A percentile compares a stretch with the other conserved stretches of the same genome.
phyloP scores from a whole-genome alignment of 1,139 yeast species.

The Torulaspora pretoriensis region DNA sequence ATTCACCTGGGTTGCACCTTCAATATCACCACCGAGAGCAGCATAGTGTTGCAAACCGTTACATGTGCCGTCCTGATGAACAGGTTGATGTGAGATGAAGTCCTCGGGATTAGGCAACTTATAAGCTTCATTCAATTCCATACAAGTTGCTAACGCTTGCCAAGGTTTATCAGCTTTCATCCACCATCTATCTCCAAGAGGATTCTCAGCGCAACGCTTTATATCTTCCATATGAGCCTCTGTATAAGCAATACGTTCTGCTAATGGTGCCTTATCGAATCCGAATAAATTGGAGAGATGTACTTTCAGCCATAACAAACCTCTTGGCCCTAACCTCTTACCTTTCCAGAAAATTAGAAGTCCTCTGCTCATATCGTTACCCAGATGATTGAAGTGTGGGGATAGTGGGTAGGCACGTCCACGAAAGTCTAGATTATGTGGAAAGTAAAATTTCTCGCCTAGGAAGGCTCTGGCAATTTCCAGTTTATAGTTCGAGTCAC shows the following conservation, averaged over 20 bases:
- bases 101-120: constrained; percentile 69
- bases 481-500: constrained; percentile 87
- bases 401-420: constrained; percentile 96
- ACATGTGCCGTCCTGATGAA: constrained; percentile 97
- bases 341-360: constrained; percentile 88
- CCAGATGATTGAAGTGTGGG: constrained; percentile 75
- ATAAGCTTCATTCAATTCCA: constrained; percentile 71
- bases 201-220: constrained; percentile 65
- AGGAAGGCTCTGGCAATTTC: constrained; percentile 92
- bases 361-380: constrained; percentile 87
- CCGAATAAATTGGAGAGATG: constrained; percentile 90
- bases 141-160: constrained; percentile 87
- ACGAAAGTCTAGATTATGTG: constrained; percentile 90
- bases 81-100: constrained; percentile 76
- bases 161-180: constrained; percentile 85
- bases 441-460: constrained; percentile 87
- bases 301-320: constrained; percentile 83
- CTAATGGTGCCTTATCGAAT: constrained; percentile 74
- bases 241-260: constrained; percentile 69
- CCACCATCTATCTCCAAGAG: constrained; percentile 76
- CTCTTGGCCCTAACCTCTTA: constrained; percentile 65
- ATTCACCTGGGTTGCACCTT: constrained; percentile 92
- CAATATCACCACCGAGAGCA: constrained; percentile 92
- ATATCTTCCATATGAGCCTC: constrained; percentile 63
- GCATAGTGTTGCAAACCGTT: constrained; percentile 98